Percentiles rank a stretch among this genome's conserved stretches.
Conservation (phyloP, 148 eudicot genomes). For the Pouteria glomerata region DNA sequence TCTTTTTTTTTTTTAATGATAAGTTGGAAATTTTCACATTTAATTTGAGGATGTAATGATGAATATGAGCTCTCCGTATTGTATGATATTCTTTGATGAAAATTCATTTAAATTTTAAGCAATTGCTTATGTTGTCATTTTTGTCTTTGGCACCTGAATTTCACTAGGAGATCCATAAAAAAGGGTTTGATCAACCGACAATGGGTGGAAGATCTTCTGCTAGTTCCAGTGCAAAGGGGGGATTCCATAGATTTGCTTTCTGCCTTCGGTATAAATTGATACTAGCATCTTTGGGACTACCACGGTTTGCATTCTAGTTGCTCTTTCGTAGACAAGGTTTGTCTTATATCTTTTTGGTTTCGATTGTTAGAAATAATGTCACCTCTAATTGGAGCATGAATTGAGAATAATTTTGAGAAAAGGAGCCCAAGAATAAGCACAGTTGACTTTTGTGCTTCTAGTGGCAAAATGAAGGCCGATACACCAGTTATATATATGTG, state of each 20-base stretch:
- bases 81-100: background rate
- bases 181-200: slow-evolving; percentile 14
- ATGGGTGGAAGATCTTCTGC: slow-evolving; percentile 23
- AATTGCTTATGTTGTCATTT: background rate
- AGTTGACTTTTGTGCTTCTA: too few relatives aligned
- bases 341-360: too few relatives aligned
- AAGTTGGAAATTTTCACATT: too few relatives aligned
- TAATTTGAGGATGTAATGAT: too few relatives aligned
- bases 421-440: too few relatives aligned
- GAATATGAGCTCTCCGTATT: background rate
- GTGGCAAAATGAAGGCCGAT: too few relatives aligned
- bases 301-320: background rate
- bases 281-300: background rate
- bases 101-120: background rate
- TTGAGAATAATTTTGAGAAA: too few relatives aligned
- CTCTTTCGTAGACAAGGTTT: too few relatives aligned
- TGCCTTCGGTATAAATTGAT: background rate
- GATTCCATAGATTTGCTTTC: background rate
- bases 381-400: background rate
- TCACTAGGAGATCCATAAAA: slow-evolving; percentile 35
- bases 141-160: slow-evolving; percentile 31
- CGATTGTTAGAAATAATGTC: background rate
- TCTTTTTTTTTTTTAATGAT: too few relatives aligned
- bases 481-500: too few relatives aligned
- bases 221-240: slow-evolving; percentile 24